phyloP scores from a whole-genome alignment of 2,329 filamentous ascomycete species.

The Calcarisporium arbuscula region DNA sequence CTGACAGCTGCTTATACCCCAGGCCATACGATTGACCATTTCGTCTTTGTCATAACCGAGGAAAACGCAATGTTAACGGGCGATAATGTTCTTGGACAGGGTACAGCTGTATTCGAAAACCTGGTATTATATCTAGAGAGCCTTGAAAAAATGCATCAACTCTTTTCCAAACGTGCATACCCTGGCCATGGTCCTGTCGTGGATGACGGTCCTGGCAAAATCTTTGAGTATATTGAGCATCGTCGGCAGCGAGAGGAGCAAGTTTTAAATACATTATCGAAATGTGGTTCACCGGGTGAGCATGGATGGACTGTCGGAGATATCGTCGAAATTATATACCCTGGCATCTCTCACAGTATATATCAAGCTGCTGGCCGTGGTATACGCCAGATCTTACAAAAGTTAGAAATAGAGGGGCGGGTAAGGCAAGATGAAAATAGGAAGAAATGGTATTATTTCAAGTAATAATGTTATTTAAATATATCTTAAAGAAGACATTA shows the following conservation, averaged over 20 bases:
- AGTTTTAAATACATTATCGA: no score
- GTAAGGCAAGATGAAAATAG: no score
- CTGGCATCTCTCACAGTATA: no score
- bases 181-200: conserved; percentile 83
- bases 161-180: conserved; percentile 67
- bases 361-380: no score
- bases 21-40: conserved; percentile 77
- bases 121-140: conserved; percentile 62
- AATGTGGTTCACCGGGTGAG: no score
- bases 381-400: no score
- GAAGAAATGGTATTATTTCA: no score
- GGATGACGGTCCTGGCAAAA: conserved; percentile 62
- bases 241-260: conserved; percentile 73
- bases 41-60: conserved; percentile 70
- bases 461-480: no score
- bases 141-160: conserved; percentile 60
- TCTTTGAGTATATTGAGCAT: conserved; percentile 79
- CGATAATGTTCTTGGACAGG: conserved; percentile 83
- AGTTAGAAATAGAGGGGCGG: no score
- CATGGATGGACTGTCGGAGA: no score
- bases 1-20: conserved; percentile 56
- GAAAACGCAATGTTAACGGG: conserved; percentile 81
- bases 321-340: no score
- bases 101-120: conserved; percentile 80
- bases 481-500: no score